These are phyloP conservation scores for Amborella trichopoda DNA, from an alignment of 164 flowering plant genomes.

Conservation along the genomic window DNA sequence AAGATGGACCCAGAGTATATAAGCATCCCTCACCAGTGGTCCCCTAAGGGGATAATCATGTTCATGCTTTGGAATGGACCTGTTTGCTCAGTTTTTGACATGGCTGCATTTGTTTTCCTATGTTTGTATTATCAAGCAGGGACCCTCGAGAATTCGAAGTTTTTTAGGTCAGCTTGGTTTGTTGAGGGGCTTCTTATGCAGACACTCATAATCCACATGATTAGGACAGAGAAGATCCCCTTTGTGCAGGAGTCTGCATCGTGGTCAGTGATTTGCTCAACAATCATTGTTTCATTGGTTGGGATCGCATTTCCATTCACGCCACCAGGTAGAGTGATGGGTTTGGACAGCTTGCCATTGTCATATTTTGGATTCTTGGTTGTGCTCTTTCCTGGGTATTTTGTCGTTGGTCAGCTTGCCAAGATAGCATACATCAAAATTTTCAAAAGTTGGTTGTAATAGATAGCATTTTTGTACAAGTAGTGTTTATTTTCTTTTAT, in stretches of 20 bases:
- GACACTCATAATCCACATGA: constrained; percentile 56
- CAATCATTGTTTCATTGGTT: constrained; percentile 34
- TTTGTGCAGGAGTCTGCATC: constrained; percentile 61
- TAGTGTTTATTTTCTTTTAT: too few relatives aligned
- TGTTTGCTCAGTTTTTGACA: constrained; percentile 46
- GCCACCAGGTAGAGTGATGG: constrained; percentile 36
- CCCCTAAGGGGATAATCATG: constrained; percentile 31
- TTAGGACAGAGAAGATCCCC: constrained; percentile 68
- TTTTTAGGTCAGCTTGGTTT: constrained; percentile 52
- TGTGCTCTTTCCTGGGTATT: constrained; percentile 48
- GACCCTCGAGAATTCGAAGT: background rate
- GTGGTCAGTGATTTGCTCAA: constrained; percentile 59
- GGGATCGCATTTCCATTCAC: constrained; percentile 53
- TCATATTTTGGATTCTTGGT: constrained; percentile 58
- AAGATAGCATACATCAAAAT: constrained; percentile 46
- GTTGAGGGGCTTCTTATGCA: constrained; percentile 76
- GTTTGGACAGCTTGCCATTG: constrained; percentile 31
- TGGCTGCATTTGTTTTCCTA: constrained; percentile 32
- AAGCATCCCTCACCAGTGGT: constrained; percentile 45
- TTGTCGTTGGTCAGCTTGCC: constrained; percentile 45
- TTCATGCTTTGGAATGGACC: constrained; percentile 73
- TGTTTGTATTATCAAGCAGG: constrained; percentile 25
- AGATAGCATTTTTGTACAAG: too few relatives aligned
- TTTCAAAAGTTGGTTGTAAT: constrained; percentile 35
- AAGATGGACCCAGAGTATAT: constrained; percentile 56